Percentiles rank a stretch among this genome's conserved stretches.
These are phyloP conservation scores for Heliamphora exappendiculata DNA, from an alignment of 148 eudicot species.

Conservation along the genomic window DNA sequence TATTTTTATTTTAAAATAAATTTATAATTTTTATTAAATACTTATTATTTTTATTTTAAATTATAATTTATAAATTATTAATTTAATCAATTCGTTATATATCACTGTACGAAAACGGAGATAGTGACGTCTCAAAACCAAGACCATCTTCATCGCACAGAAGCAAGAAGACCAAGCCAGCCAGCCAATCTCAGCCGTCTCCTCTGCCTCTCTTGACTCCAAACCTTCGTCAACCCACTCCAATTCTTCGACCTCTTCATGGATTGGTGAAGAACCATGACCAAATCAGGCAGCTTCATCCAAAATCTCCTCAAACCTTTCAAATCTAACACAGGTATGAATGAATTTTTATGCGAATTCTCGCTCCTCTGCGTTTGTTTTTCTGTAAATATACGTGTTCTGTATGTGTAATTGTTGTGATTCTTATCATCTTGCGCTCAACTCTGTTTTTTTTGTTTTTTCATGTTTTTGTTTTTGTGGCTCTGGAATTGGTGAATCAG, in stretches of 20 bases:
- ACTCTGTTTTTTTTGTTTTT: neutral
- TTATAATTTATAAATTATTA: too few species aligned
- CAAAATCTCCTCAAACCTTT: conserved; percentile 38
- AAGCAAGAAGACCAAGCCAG: neutral
- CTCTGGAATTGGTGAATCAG: conserved; percentile 17
- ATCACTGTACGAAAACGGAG: too few species aligned
- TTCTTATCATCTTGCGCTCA: neutral
- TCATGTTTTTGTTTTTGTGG: too few species aligned
- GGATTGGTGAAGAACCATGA: conserved; percentile 16
- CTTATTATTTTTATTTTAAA: too few species aligned
- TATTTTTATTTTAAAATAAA: too few species aligned
- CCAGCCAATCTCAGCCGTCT: neutral
- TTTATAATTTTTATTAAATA: too few species aligned
- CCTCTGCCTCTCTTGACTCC: neutral
- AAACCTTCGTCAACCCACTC: neutral
- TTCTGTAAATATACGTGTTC: neutral
- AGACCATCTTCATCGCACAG: neutral
- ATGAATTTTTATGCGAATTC: neutral
- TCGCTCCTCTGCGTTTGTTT: neutral
- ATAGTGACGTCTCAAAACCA: too few species aligned
- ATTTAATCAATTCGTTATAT: too few species aligned
- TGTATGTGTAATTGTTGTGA: neutral
- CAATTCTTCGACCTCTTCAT: neutral
- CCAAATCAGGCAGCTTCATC: conserved; percentile 29
- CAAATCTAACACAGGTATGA: conserved; percentile 29